Percentiles rank a stretch among this genome's conserved stretches.
Evolutionary conservation across 2,329 filamentous ascomycete genomes (phyloP).

Genomic region (Akanthomyces lecanii): DNA sequence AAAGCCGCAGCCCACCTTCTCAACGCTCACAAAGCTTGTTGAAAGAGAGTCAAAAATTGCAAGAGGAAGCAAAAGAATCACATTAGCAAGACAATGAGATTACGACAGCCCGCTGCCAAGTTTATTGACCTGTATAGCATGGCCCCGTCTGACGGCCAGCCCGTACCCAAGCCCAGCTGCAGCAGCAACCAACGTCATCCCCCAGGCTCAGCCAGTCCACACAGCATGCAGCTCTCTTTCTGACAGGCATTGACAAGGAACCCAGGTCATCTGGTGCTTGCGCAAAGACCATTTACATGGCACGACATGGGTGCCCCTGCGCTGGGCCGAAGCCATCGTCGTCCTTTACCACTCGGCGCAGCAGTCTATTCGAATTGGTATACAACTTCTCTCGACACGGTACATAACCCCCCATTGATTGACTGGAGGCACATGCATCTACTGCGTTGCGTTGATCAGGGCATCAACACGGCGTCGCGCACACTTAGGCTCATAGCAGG

Average conservation of each 20-base stretch:
- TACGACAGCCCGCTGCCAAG: not conserved
- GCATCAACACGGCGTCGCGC: not conserved
- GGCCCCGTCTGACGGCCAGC: not conserved
- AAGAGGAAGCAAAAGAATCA: not conserved
- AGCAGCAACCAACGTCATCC: slow-evolving; percentile 3
- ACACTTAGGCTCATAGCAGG: not conserved
- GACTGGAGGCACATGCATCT: too few species aligned
- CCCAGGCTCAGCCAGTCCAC: slow-evolving; percentile 1
- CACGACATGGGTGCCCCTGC: not conserved
- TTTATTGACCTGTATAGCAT: not conserved
- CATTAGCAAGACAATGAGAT: not conserved
- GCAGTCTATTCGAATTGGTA: not conserved
- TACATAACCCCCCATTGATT: too few species aligned
- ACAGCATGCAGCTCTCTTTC: not conserved
- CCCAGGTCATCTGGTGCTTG: not conserved
- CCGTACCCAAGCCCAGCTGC: not conserved
- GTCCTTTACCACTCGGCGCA: not conserved
- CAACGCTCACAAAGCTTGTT: not conserved
- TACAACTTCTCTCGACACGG: not conserved
- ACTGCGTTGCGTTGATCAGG: not conserved
- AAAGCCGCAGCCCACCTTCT: too few species aligned
- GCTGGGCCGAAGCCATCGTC: not conserved
- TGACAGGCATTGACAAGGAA: not conserved
- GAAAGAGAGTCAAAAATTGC: not conserved
- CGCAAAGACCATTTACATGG: not conserved